Base-by-base conservation (phyloP, 2,329 filamentous ascomycete genomes). In the Ophiostoma sp. region DNA sequence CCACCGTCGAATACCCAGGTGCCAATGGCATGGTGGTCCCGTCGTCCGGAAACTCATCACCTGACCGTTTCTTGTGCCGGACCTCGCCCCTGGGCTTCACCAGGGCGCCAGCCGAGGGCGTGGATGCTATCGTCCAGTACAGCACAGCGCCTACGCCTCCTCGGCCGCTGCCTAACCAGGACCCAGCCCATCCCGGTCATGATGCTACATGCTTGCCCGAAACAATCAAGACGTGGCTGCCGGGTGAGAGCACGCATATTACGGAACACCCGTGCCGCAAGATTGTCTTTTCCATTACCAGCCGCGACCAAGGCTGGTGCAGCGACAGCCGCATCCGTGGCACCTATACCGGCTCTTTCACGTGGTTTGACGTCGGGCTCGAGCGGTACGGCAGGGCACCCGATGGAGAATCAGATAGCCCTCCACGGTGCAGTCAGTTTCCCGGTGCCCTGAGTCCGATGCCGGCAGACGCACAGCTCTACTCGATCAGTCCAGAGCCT, bases 331-430 rank as follows among this genome's bases (percentile, higher is more conserved):
- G 17, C 0, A 73, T 77, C 57, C 75, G 75, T 1, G 80, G 80
- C 1, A 81, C 81, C 1, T 89, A 83, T 69, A 73, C 76, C 0
- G 79, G 77, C 2, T 86, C 87, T 0, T 87, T 79, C 78, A 87
- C 87, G 0, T 90, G 87, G 87, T 89, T 89, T 71, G 87, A 89
- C 70, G 86, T 82, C 20, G 87, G 87, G 0, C 76, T 88, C 20
- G 87, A 90, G 76, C 81, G 81, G 3, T 84, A 86, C 67, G 83
- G 84, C 64, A 79, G 79, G 20, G 44, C 76, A 74, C 0, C 62
- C 35, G 35, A 11, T 36, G 4, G 6, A 23, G 54, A 60, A 33
- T 20, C 17, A 33, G 57, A 17, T 23, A 15, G 10, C 57, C 4
- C 23, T 4, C 27, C 23, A 8, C 8, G 15, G 13, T 23, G 23